Evolutionary conservation across 2,329 filamentous ascomycete genomes (phyloP).

Genomic region (Neonectria punicea): DNA sequence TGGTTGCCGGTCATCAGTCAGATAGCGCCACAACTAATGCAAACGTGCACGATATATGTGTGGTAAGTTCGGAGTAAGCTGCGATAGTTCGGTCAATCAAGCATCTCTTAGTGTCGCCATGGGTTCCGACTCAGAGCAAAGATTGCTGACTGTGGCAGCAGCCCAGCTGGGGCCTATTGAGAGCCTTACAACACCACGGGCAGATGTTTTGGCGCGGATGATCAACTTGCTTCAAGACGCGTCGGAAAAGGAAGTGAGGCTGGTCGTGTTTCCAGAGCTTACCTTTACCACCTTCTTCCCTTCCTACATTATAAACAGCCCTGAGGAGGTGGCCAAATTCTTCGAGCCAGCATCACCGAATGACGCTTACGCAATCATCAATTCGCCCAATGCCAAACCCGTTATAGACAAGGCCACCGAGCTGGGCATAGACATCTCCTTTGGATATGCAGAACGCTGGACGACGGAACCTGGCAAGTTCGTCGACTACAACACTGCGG

Average conservation of each 20-base stretch:
- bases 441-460: slow-evolving; percentile 62
- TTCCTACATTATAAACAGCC: slow-evolving; percentile 58
- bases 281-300: slow-evolving; percentile 68
- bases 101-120: neutral
- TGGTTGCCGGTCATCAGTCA: neutral
- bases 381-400: slow-evolving; percentile 56
- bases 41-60: neutral
- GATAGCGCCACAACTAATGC: neutral
- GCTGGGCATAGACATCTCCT: slow-evolving; percentile 60
- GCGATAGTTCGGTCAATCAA: neutral
- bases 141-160: slow-evolving; percentile 54
- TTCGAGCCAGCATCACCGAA: slow-evolving; percentile 59
- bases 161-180: slow-evolving; percentile 60
- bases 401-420: slow-evolving; percentile 58
- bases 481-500: slow-evolving; percentile 56
- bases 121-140: slow-evolving; percentile 3
- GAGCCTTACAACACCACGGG: slow-evolving; percentile 51
- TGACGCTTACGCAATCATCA: slow-evolving; percentile 33
- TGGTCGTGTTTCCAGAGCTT: slow-evolving; percentile 65
- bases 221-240: slow-evolving; percentile 59
- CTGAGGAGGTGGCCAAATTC: slow-evolving; percentile 56
- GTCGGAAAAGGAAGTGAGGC: slow-evolving; percentile 54
- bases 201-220: slow-evolving; percentile 59
- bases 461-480: slow-evolving; percentile 49
- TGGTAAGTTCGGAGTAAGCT: neutral